Evolutionary conservation across 768 basidiomycete species (phyloP).

Genomic region (Austroboletus eburneus): DNA sequence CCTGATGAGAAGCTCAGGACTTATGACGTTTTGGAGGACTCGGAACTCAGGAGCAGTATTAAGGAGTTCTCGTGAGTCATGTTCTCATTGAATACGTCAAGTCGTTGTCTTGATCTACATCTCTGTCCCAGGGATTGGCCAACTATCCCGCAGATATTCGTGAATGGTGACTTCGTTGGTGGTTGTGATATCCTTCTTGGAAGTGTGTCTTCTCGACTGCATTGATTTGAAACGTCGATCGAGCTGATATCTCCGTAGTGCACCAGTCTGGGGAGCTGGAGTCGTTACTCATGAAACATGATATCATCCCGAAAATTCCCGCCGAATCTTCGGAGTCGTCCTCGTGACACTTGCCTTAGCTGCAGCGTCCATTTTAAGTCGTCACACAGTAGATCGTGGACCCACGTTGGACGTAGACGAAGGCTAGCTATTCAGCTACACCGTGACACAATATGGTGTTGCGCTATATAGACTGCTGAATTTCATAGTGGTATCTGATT

Average conservation of each 20-base stretch:
- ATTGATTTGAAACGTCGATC: neutral
- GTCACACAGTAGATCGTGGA: no score
- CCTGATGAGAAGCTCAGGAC: conserved; percentile 78
- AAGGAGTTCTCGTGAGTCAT: conserved; percentile 94
- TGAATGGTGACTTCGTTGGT: conserved; percentile 93
- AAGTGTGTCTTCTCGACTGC: conserved; percentile 51
- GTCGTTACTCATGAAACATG: conserved; percentile 65
- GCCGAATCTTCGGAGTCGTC: conserved; percentile 2
- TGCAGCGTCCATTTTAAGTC: no score
- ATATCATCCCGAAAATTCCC: conserved; percentile 55
- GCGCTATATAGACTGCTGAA: no score
- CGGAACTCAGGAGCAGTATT: conserved; percentile 77
- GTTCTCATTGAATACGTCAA: neutral
- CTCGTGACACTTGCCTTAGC: neutral
- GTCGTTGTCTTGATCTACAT: neutral
- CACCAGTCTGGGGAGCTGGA: conserved; percentile 95
- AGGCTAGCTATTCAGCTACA: no score
- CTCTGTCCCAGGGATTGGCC: conserved; percentile 79
- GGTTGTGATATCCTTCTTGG: conserved; percentile 93
- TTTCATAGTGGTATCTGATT: no score
- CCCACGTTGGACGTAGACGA: no score
- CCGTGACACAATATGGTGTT: no score
- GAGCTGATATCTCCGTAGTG: conserved; percentile 52
- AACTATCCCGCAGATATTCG: conserved; percentile 92
- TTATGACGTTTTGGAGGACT: conserved; percentile 86